Conservation (phyloP, 1,139 yeast species). For the Taiozyma sp. region DNA sequence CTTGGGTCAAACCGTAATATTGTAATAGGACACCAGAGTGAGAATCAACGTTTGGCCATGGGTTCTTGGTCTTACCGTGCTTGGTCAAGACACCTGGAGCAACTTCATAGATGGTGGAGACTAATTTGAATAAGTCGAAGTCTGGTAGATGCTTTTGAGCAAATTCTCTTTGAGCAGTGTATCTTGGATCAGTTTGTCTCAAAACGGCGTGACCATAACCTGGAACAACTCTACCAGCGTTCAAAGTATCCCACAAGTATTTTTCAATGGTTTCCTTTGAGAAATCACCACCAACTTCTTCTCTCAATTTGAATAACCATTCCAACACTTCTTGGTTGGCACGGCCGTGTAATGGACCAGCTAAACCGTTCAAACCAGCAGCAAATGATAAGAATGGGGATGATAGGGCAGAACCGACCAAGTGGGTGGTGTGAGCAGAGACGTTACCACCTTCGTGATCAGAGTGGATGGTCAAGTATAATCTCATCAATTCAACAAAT, state of each 20-base stretch:
- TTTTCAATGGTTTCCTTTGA: conserved; percentile 74
- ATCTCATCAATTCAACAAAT: conserved; percentile 87
- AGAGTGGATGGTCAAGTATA: conserved; percentile 91
- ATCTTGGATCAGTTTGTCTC: conserved; percentile 97
- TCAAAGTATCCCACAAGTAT: conserved; percentile 88
- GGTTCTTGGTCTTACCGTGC: conserved; percentile 98
- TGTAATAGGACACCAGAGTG: conserved; percentile 96
- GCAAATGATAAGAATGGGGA: conserved; percentile 91
- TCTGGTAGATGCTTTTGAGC: conserved; percentile 98
- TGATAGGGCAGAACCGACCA: conserved; percentile 93
- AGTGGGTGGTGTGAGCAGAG: conserved; percentile 95
- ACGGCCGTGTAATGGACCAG: conserved; percentile 98
- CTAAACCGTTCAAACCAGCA: conserved; percentile 95
- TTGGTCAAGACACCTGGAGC: conserved; percentile 93
- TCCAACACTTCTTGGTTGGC: conserved; percentile 98
- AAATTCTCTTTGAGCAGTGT: conserved; percentile 95
- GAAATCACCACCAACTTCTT: conserved; percentile 67
- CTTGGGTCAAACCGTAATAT: conserved; percentile 95
- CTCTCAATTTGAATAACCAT: conserved; percentile 82
- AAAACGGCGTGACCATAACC: conserved; percentile 98
- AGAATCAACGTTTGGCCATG: conserved; percentile 98
- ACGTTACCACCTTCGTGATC: conserved; percentile 99
- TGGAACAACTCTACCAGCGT: conserved; percentile 93
- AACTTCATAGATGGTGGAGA: conserved; percentile 85
- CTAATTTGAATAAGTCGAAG: conserved; percentile 87